phyloP scores from a whole-genome alignment of 495 filamentous ascomycete species.

The Oidiodendron maius region DNA sequence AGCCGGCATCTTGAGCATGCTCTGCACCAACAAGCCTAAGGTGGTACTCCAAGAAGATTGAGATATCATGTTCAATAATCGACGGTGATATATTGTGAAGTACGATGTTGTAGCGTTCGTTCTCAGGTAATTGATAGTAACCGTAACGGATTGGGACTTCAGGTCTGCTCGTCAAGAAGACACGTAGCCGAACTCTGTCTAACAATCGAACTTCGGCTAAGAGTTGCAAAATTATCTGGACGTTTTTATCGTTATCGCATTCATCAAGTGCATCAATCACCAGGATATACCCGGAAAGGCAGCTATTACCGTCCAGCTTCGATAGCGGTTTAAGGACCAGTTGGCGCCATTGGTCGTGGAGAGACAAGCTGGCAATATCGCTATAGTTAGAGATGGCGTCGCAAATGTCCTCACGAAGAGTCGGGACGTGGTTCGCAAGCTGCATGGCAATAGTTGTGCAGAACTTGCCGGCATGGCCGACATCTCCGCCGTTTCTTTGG shows the following conservation, averaged over 20 bases:
- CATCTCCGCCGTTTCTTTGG: conserved; percentile 10
- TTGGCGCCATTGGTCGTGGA: conserved; percentile 7
- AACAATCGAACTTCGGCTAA: conserved; percentile 22
- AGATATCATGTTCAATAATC: conserved; percentile 1
- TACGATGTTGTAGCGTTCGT: conserved; percentile 16
- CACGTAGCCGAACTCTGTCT: too few relatives aligned
- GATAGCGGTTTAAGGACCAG: conserved; percentile 16
- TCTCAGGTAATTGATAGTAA: conserved; percentile 8
- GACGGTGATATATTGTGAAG: too few relatives aligned
- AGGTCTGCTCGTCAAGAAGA: too few relatives aligned
- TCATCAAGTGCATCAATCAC: too few relatives aligned
- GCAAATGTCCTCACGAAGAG: conserved; percentile 3
- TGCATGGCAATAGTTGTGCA: conserved; percentile 18
- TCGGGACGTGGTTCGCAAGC: conserved; percentile 6
- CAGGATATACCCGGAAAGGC: background rate
- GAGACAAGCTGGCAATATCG: too few relatives aligned
- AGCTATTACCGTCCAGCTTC: conserved; percentile 4
- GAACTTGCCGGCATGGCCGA: conserved; percentile 17
- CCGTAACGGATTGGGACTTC: conserved; percentile 21
- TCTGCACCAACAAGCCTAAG: background rate
- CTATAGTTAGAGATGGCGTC: conserved; percentile 10
- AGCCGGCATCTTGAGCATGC: background rate
- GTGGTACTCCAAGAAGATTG: background rate
- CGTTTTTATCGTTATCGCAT: conserved; percentile 8
- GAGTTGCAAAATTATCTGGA: conserved; percentile 21